A percentile compares a stretch with the other conserved stretches of the same genome.
Conservation (phyloP, 352 stramenopile genomes). For the Phytophthora tentaculata region DNA sequence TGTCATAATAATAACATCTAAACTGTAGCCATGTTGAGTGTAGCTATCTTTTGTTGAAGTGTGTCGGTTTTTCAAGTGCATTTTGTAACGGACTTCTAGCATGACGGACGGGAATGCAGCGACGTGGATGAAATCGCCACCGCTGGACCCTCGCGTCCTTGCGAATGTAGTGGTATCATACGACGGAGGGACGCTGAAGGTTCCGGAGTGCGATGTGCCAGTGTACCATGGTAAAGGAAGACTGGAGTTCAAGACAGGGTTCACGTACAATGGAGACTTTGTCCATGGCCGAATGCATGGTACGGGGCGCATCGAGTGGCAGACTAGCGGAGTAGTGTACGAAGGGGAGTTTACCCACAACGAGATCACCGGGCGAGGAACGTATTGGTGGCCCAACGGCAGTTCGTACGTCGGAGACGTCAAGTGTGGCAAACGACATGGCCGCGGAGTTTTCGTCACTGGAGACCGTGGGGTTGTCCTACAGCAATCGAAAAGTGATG, state of each 20-base stretch:
- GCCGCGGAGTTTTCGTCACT: conserved; percentile 67
- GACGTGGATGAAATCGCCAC: conserved; percentile 23
- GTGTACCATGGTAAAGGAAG: conserved; percentile 69
- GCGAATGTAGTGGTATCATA: conserved; percentile 57
- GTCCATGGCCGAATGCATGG: conserved; percentile 78
- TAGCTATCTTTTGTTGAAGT: conserved; percentile 28
- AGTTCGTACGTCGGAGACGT: conserved; percentile 83
- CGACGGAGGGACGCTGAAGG: conserved; percentile 52
- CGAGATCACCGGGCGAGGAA: conserved; percentile 63
- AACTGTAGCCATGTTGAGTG: conserved; percentile 18
- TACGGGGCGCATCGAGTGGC: conserved; percentile 68
- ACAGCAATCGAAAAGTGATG: conserved; percentile 3
- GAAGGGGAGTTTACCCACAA: conserved; percentile 80
- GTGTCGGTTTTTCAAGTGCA: conserved; percentile 31
- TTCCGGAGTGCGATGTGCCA: conserved; percentile 50
- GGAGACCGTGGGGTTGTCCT: conserved; percentile 36
- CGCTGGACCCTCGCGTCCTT: conserved; percentile 68
- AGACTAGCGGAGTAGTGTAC: conserved; percentile 56
- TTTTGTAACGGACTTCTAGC: conserved; percentile 17
- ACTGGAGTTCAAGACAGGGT: conserved; percentile 67
- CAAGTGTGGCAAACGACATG: conserved; percentile 69
- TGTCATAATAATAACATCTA: conserved; percentile 7
- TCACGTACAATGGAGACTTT: conserved; percentile 76
- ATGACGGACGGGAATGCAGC: background rate
- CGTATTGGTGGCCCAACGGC: conserved; percentile 84